Evolutionary conservation across 257 asterid genomes (phyloP).

Genomic region (Thymus quinquecostatus): DNA sequence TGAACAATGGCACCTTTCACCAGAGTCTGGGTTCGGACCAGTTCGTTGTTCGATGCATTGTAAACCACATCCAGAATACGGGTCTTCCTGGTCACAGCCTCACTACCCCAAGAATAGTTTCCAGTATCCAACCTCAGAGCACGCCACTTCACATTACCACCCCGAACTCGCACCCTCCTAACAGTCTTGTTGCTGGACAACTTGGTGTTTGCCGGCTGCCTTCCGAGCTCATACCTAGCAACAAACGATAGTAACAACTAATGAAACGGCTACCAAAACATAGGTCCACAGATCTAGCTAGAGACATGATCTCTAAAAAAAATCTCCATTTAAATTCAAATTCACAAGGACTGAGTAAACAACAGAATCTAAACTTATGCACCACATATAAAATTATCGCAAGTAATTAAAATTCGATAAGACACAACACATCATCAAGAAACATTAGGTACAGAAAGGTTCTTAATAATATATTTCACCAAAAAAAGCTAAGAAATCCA

Average conservation of each 20-base stretch:
- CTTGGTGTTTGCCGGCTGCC: conserved; percentile 83
- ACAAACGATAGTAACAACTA: conserved; percentile 9
- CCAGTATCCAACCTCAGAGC: conserved; percentile 76
- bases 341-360: no score
- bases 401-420: not conserved
- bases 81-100: conserved; percentile 66
- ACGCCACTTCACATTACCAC: conserved; percentile 81
- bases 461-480: not conserved
- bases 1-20: conserved; percentile 78
- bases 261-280: not conserved
- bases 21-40: conserved; percentile 75
- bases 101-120: conserved; percentile 76
- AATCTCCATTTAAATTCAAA: no score
- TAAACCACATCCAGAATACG: conserved; percentile 77
- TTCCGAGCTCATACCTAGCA: conserved; percentile 80
- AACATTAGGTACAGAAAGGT: not conserved
- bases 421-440: not conserved
- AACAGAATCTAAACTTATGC: not conserved
- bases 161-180: conserved; percentile 66
- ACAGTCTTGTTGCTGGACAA: conserved; percentile 75
- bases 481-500: not conserved
- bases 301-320: not conserved
- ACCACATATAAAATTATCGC: not conserved
- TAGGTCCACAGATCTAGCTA: not conserved
- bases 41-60: conserved; percentile 73